Base-by-base conservation (phyloP, 495 filamentous ascomycete species). In the Acidomyces sp. region DNA sequence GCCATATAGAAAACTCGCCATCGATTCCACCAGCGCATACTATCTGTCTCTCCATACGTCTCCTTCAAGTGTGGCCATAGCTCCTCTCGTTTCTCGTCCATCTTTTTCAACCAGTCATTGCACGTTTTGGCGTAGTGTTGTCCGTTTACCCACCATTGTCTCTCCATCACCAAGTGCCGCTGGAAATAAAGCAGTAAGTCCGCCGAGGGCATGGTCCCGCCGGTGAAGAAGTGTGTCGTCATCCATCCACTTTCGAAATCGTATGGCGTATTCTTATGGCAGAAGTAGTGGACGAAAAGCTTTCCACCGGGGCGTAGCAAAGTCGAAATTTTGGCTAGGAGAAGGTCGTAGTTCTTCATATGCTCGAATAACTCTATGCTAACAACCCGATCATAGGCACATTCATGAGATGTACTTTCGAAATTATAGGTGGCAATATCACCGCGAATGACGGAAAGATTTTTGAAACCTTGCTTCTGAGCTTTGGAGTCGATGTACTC, bases 201-300 rank as follows among this genome's bases (percentile, higher is more conserved):
- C n/a, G 71, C 67, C 16, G 66, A 72, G 4, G 68, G 72, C 77
- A 81, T 81, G 2, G 74, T 80, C 3, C 77, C 77, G 15, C 76
- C 76, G 6, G 72, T 74, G 54, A 81, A 81, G 57, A 81, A 81
- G 49, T 77, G 60, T 38, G 61, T 63, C 31, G 70, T 78, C 77
- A 81, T 81, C 77, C 77, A 81, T n/a, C 77, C 77, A 13, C 68
- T 66, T 37, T 77, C 72, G 48, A 71, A 80, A 48, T 80, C 71
- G 54, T 81, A 80, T 0, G 77, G 72, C 16, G 69, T 72, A 12
- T 64, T 62, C 34, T 59, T 65, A 45, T 81, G 77, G 26, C 55
- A 58, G 56, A 81, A 80, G 33, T 75, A 65, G 48, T 81, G 77
- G 30, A 77, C 71, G 51, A 79, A 78, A 16, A 78, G 54, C 59